Percentiles rank a stretch among this genome's conserved stretches.
phyloP scores from a whole-genome alignment of 1,284 basidiomycete genomes.

The Athelia psychrophila region DNA sequence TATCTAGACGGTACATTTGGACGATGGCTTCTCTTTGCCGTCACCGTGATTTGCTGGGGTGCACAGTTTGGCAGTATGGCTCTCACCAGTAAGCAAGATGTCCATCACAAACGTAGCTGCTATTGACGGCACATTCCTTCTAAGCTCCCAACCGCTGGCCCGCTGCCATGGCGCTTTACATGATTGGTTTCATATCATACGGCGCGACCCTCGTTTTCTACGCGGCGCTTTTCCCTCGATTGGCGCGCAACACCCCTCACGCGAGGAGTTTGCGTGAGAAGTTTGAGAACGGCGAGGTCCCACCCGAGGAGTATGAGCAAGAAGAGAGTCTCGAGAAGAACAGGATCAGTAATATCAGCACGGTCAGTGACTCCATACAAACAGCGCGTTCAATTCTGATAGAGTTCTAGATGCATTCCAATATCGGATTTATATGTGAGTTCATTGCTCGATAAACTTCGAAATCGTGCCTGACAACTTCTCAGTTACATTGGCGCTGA shows the following conservation, averaged over 20 bases:
- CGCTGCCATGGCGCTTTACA: slow-evolving; percentile 75
- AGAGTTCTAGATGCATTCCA: slow-evolving; percentile 60
- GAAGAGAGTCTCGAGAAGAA: slow-evolving; percentile 85
- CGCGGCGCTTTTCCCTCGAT: slow-evolving; percentile 77
- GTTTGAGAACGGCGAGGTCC: slow-evolving; percentile 57
- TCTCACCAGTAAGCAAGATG: slow-evolving; percentile 48
- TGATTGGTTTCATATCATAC: slow-evolving; percentile 77
- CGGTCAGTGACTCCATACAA: slow-evolving; percentile 45
- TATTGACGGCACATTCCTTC: slow-evolving; percentile 7
- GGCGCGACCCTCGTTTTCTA: slow-evolving; percentile 82
- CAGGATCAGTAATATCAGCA: slow-evolving; percentile 82
- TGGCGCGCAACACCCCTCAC: slow-evolving; percentile 77
- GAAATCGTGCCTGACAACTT: no score
- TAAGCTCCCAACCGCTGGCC: slow-evolving; percentile 69
- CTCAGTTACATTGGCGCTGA: slow-evolving; percentile 54
- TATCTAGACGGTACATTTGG: slow-evolving; percentile 68
- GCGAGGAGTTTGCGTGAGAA: slow-evolving; percentile 57
- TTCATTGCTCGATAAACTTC: no score
- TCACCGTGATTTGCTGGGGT: slow-evolving; percentile 78
- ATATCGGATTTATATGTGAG: slow-evolving; percentile 60
- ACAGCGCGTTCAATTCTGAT: slow-evolving; percentile 2
- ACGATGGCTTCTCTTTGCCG: slow-evolving; percentile 68
- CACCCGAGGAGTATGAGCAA: slow-evolving; percentile 61
- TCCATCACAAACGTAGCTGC: background rate
- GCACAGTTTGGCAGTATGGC: slow-evolving; percentile 78